A percentile compares a stretch with the other conserved stretches of the same genome.
Conservation (phyloP, 257 asterid species). For the Solanum lignicaule region DNA sequence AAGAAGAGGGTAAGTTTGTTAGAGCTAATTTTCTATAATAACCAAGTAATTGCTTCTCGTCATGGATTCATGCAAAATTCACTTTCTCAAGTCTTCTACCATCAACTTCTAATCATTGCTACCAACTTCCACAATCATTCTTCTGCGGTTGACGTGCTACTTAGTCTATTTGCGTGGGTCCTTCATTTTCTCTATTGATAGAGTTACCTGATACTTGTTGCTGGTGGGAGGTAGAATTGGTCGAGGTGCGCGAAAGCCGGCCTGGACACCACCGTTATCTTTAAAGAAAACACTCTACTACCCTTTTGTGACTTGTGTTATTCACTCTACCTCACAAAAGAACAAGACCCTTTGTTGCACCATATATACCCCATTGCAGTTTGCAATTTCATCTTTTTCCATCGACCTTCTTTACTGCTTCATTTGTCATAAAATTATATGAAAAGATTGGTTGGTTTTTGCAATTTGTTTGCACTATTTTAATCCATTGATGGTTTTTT, state of each 20-base stretch:
- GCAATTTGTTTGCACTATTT: not conserved
- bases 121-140: not conserved
- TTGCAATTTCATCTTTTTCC: not conserved
- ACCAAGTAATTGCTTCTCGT: not conserved
- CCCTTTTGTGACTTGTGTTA: not conserved
- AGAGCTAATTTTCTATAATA: not conserved
- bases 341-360: not conserved
- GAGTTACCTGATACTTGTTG: not conserved
- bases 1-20: not conserved
- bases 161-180: not conserved
- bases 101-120: too few species aligned
- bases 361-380: not conserved
- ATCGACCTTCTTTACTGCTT: not conserved
- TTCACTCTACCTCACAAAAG: not conserved
- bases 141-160: not conserved
- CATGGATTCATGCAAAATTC: not conserved
- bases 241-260: not conserved
- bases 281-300: not conserved
- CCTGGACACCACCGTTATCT: fast-evolving
- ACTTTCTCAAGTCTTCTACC: not conserved
- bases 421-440: not conserved
- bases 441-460: not conserved
- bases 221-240: not conserved
- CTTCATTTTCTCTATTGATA: not conserved
- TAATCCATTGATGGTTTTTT: not conserved